Base-by-base conservation (phyloP, 2,329 filamentous ascomycete species). In the Paracamarosporium sp. region DNA sequence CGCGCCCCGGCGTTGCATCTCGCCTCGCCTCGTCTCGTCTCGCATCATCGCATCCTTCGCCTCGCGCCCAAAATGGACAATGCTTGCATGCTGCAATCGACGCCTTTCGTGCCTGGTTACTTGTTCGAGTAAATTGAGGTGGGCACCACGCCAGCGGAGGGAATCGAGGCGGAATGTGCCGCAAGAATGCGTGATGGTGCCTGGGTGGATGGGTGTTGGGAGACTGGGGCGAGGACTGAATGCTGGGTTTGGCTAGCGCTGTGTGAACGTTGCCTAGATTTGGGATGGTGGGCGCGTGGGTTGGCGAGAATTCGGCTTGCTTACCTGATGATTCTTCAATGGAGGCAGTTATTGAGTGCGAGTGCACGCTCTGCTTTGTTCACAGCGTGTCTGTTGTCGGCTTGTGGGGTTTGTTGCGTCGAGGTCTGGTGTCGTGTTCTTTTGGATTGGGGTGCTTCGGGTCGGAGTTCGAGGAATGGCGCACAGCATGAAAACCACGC, bases 81-180 rank as follows among this genome's bases (percentile, higher is more conserved):
- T 50, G 47, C 47, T 50, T 28, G 33, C 15, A 28, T 22, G 33
- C 47, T 28, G 47, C 33, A 20, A 28, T 50, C 47, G 47, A 50
- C 17, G 22, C 13, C 8, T 20, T 13, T 30, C 12, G 9, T 11
- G 46, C 31, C 17, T 6, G 20, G 1, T 38, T 50, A 11, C 46
- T 24, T 2, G 22, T 38, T 11, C 15, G 12, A 15, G 46, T 17
- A 50, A 13, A 1, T 50, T 50, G 33, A 7, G 8, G 36, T 15
- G 33, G 24, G 41, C 7, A 17, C 12, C n/a, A n/a, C n/a, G n/a
- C n/a, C n/a, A n/a, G n/a, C n/a, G n/a, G n/a, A n/a, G n/a, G n/a
- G n/a, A n/a, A n/a, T n/a, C n/a, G n/a, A n/a, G n/a, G n/a, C n/a
- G n/a, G n/a, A n/a, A n/a, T n/a, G n/a, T n/a, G n/a, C n/a, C n/a